These are phyloP conservation scores for Pythium catenulatum DNA, from an alignment of 352 stramenopile species.

Conservation along the genomic window DNA sequence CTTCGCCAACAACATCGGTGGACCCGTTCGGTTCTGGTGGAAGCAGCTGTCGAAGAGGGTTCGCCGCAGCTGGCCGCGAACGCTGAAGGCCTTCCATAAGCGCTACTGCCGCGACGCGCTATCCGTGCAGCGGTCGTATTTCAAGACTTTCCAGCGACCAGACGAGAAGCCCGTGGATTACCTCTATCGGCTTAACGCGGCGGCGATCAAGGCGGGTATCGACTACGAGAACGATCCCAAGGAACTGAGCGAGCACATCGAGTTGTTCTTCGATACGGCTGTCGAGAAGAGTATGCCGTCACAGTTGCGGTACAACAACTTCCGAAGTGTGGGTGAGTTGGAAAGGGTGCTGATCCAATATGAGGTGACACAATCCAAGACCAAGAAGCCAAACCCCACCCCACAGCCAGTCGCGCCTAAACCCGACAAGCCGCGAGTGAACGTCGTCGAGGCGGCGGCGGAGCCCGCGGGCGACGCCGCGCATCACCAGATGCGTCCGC, in stretches of 20 bases:
- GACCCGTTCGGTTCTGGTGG: not conserved
- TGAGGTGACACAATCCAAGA: not conserved
- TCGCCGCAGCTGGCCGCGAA: not conserved
- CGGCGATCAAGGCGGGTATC: not conserved
- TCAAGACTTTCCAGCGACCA: not conserved
- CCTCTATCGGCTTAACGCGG: slow-evolving; percentile 1
- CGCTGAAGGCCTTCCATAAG: not conserved
- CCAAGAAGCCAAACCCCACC: not conserved
- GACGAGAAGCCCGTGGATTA: not conserved
- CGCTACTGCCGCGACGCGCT: not conserved
- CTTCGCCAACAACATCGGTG: not conserved
- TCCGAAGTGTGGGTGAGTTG: not conserved
- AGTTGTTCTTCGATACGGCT: not conserved
- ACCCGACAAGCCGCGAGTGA: not conserved
- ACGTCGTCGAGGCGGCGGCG: not conserved
- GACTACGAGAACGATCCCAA: not conserved
- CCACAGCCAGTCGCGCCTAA: not conserved
- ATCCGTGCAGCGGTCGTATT: not conserved
- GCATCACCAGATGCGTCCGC: no score
- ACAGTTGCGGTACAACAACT: not conserved
- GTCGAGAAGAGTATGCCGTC: not conserved
- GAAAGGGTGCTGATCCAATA: not conserved
- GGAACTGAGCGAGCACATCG: not conserved
- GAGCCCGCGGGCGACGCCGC: no score
- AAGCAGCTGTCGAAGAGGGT: not conserved